Percentiles rank a stretch among this genome's conserved stretches.
These are phyloP conservation scores for Lachnum nothofagi DNA, from an alignment of 2,329 filamentous ascomycete species.

Conservation along the genomic window DNA sequence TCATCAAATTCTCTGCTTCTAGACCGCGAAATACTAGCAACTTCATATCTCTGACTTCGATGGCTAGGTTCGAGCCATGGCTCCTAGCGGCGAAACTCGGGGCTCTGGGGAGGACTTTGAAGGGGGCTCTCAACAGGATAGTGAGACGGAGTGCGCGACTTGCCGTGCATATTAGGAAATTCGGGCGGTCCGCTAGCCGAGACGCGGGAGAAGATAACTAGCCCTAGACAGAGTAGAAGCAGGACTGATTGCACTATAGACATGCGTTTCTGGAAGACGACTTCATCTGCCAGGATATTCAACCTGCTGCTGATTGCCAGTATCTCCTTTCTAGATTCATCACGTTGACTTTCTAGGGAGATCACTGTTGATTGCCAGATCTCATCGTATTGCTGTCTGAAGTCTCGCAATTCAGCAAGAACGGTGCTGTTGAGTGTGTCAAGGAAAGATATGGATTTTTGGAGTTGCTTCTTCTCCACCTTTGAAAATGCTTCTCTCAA, in stretches of 20 bases:
- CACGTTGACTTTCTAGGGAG: conserved; percentile 81
- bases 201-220: conserved; percentile 74
- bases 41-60: conserved; percentile 15
- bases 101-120: conserved; percentile 25
- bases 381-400: conserved; percentile 85
- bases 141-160: conserved; percentile 13
- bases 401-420: conserved; percentile 69
- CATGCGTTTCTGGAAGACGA: conserved; percentile 83
- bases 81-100: conserved; percentile 13
- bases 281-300: conserved; percentile 87
- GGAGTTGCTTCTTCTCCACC: conserved; percentile 79
- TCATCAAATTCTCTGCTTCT: conserved; percentile 18
- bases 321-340: conserved; percentile 77
- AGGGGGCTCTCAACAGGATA: conserved; percentile 21
- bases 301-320: conserved; percentile 75
- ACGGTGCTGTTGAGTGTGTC: conserved; percentile 84
- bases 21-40: conserved; percentile 9
- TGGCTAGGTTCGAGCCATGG: conserved; percentile 18
- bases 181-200: conserved; percentile 34
- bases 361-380: conserved; percentile 95
- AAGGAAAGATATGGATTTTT: conserved; percentile 77
- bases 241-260: conserved; percentile 86
- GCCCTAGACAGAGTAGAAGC: conserved; percentile 75
- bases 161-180: conserved; percentile 21
- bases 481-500: conserved; percentile 80